These are phyloP conservation scores for Camellia japonica DNA, from an alignment of 148 eudicot species.

Conservation along the genomic window DNA sequence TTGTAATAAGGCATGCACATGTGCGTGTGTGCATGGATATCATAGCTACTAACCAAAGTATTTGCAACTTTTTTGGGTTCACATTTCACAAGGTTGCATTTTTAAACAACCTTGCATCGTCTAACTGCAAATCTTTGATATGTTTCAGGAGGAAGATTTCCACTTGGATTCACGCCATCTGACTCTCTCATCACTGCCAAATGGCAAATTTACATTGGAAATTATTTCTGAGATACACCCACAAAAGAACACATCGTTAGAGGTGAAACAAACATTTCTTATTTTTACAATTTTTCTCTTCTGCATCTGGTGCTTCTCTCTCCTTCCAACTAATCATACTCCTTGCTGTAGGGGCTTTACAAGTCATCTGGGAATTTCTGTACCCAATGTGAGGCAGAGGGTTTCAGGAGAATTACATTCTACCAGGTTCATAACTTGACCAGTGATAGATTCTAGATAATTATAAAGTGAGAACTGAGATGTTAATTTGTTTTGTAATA, in stretches of 20 bases:
- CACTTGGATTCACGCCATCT: conserved; percentile 75
- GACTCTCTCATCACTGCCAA: conserved; percentile 66
- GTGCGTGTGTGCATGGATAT: neutral
- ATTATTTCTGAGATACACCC: conserved; percentile 84
- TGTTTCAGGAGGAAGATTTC: conserved; percentile 71
- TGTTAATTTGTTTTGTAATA: neutral
- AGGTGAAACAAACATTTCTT: conserved; percentile 45
- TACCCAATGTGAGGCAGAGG: conserved; percentile 99
- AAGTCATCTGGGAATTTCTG: conserved; percentile 91
- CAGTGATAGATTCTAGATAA: neutral
- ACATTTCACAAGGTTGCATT: conserved; percentile 12
- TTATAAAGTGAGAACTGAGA: neutral
- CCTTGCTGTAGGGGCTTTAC: conserved; percentile 74
- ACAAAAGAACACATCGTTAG: conserved; percentile 87
- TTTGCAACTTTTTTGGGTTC: neutral
- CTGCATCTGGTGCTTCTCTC: neutral
- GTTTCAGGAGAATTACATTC: conserved; percentile 93
- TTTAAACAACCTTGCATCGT: conserved; percentile 5
- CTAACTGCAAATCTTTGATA: neutral
- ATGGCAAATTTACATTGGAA: conserved; percentile 67
- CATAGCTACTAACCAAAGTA: neutral
- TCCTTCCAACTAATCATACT: neutral
- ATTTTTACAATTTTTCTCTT: neutral
- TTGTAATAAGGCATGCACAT: neutral
- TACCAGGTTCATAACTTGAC: conserved; percentile 63